Conservation (phyloP, 2,329 filamentous ascomycete genomes). For the Fusarium sp. region DNA sequence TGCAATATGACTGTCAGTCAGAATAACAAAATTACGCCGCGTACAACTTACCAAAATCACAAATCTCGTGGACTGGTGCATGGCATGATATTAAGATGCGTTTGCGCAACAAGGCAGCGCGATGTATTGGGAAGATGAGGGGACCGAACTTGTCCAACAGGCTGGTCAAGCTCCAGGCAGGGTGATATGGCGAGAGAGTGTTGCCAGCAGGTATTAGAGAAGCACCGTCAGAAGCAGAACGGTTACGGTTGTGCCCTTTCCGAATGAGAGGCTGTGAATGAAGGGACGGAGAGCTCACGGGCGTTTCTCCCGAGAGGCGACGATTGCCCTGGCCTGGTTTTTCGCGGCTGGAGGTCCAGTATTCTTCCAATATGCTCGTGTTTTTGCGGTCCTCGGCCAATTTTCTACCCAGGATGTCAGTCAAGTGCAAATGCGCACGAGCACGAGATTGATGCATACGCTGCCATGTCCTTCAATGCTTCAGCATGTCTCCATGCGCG, state of each 20-base stretch:
- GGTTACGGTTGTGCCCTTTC: constrained; percentile 67
- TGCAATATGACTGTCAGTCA: constrained; percentile 38
- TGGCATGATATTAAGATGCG: constrained; percentile 90
- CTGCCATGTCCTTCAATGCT: constrained; percentile 80
- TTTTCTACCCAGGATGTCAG: constrained; percentile 58
- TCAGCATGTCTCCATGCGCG: constrained; percentile 91
- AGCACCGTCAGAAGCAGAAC: constrained; percentile 75
- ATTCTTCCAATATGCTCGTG: constrained; percentile 78
- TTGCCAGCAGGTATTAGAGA: constrained; percentile 73
- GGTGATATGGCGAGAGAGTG: constrained; percentile 83
- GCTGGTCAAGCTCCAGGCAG: constrained; percentile 84
- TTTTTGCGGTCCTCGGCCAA: constrained; percentile 77
- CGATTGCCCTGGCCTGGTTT: constrained; percentile 54
- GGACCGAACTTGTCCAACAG: constrained; percentile 90
- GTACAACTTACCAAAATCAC: constrained; percentile 84
- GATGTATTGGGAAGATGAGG: constrained; percentile 90
- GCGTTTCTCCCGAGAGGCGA: constrained; percentile 61
- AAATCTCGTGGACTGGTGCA: constrained; percentile 86
- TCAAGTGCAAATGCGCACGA: constrained; percentile 9
- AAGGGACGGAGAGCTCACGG: constrained; percentile 67
- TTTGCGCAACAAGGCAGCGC: constrained; percentile 88
- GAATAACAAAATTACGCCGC: not conserved
- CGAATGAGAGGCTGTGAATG: constrained; percentile 50
- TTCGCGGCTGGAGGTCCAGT: constrained; percentile 77
- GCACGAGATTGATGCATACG: constrained; percentile 61